Percentiles rank a stretch among this genome's conserved stretches.
phyloP scores from a whole-genome alignment of 192 early-diverging fungal species.

The Chytriomyces sp. region DNA sequence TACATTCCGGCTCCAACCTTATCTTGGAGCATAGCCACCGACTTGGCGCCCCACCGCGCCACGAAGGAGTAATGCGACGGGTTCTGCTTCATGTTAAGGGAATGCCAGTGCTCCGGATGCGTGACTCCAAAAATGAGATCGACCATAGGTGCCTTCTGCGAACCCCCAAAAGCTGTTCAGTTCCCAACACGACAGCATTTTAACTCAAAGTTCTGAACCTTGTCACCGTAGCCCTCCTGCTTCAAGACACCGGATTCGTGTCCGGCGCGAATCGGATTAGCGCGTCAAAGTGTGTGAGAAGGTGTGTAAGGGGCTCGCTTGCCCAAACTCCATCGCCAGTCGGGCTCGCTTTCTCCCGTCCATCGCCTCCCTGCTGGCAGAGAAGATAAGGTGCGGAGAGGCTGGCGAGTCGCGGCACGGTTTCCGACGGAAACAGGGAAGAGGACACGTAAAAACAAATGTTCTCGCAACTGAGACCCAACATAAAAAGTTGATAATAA shows the following conservation, averaged over 20 bases:
- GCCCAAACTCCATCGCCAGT: constrained; percentile 31
- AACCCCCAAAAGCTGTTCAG: too few relatives aligned
- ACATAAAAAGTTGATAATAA: too few relatives aligned
- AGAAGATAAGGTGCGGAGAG: too few relatives aligned
- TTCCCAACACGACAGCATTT: constrained; percentile 15
- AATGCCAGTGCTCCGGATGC: constrained; percentile 97
- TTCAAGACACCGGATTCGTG: constrained; percentile 95
- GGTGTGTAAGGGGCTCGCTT: neutral
- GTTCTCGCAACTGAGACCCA: too few relatives aligned
- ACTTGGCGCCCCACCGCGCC: constrained; percentile 69
- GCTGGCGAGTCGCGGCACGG: too few relatives aligned
- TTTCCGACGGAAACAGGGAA: too few relatives aligned
- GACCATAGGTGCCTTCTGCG: constrained; percentile 79
- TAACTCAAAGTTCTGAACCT: constrained; percentile 29
- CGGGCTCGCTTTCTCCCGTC: too few relatives aligned
- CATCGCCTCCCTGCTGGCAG: too few relatives aligned
- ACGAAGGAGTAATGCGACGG: constrained; percentile 89
- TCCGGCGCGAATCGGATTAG: constrained; percentile 81
- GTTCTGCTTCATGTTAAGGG: constrained; percentile 91
- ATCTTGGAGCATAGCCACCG: constrained; percentile 78
- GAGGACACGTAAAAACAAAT: too few relatives aligned
- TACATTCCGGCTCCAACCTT: constrained; percentile 88
- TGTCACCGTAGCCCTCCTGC: constrained; percentile 73
- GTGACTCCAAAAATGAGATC: constrained; percentile 96
- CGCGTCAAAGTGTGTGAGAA: constrained; percentile 44